Base-by-base conservation (phyloP, 257 asterid species). In the Salvia rosmarinus region DNA sequence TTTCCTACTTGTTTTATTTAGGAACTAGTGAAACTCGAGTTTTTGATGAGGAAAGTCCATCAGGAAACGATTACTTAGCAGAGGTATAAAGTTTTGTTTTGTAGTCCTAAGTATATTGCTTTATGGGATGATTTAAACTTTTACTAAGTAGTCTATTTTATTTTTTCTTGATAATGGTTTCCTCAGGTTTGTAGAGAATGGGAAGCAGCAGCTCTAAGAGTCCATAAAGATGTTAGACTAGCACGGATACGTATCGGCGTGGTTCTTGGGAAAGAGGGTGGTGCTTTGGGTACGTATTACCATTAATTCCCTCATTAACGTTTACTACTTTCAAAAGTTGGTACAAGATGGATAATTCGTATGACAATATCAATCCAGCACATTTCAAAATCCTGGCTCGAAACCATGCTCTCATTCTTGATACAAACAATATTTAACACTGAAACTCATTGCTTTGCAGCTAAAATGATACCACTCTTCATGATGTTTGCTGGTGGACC, bases 401-500 rank as follows among this genome's bases (percentile, higher is more conserved):
- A 20, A 3, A n/a, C 52, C 19, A 5, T 46, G 20, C 52, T 14
- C 35, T 9, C 62, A 55, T 20, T 35, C 58, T 44, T 64, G 39
- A 21, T 23, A 28, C 43, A 32, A 57, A 59, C 34, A 59, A 14
- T 54, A 40, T 51, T 19, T 3, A 13, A 28, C 23, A 13, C 6
- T 49, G 67, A 52, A 69, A 58, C 47, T n/a, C 19, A 28, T 40
- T 13, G 49, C 20, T 76, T 63, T 76, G 80, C 92, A 93, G 98
- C 96, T 68, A 94, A 87, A 86, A 94, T 94, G 98, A 78, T 90
- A 76, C 98, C 97, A 65, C 80, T 91, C 50, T 94, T 94, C 84
- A 83, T 75, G 89, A 75, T 87, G 97, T 90, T 94, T 70, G 97
- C 97, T 56, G 98, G 98, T n/a, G 97, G 98, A 63, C 97, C 98